Conservation (phyloP, 768 basidiomycete species). For the Heimioporus sp. region DNA sequence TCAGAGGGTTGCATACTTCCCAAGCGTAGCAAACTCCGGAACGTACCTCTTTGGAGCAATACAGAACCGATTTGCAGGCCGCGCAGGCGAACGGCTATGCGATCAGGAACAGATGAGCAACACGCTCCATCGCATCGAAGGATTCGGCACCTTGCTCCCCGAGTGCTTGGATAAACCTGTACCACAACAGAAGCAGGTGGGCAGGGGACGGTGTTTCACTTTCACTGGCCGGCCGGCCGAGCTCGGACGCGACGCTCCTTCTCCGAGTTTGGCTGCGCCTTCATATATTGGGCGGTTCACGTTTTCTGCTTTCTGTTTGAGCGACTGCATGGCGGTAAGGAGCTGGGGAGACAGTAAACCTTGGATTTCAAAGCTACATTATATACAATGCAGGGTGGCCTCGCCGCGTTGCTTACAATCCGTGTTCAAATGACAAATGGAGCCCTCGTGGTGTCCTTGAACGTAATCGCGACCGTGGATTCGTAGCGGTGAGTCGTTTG, state of each 20-base stretch:
- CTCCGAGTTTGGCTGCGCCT: slow-evolving; percentile 27
- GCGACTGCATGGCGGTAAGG: no score
- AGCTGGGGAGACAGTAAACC: no score
- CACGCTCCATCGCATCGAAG: no score
- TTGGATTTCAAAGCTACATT: no score
- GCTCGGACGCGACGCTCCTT: slow-evolving; percentile 24
- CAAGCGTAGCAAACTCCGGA: no score
- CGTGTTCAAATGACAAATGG: no score
- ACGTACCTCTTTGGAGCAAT: slow-evolving; percentile 29
- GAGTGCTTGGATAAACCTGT: background rate
- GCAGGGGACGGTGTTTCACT: slow-evolving; percentile 24
- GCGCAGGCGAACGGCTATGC: slow-evolving; percentile 27
- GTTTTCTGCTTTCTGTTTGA: background rate
- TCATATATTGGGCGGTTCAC: slow-evolving; percentile 27
- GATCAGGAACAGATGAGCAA: background rate
- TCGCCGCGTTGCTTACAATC: no score
- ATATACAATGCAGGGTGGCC: no score
- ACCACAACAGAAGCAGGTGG: slow-evolving; percentile 24
- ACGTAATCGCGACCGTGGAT: no score
- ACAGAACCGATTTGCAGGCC: slow-evolving; percentile 27
- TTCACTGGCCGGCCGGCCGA: slow-evolving; percentile 24
- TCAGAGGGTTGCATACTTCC: background rate
- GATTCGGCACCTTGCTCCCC: no score
- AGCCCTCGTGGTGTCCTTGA: no score
- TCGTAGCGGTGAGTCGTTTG: no score